These are phyloP conservation scores for Penicillium verhagenii DNA, from an alignment of 495 filamentous ascomycete species.

Conservation along the genomic window DNA sequence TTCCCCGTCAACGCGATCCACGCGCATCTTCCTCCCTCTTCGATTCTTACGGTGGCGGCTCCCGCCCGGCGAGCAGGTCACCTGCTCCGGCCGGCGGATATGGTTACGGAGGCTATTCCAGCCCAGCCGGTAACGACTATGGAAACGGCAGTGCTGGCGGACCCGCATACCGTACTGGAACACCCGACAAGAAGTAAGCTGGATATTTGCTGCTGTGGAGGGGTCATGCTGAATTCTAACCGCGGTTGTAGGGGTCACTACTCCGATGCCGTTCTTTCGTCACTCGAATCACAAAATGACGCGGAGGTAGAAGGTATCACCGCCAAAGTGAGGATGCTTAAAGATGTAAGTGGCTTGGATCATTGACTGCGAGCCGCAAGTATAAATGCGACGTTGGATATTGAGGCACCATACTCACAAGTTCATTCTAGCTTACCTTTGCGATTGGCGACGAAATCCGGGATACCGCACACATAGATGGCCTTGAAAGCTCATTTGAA, in stretches of 20 bases:
- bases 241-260: conserved; percentile 72
- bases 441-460: conserved; percentile 95
- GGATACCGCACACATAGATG: conserved; percentile 76
- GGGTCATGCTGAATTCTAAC: conserved; percentile 3
- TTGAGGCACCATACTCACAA: conserved; percentile 7
- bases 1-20: conserved; percentile 74
- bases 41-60: conserved; percentile 72
- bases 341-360: conserved; percentile 65
- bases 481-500: conserved; percentile 85
- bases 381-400: neutral
- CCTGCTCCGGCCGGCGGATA: conserved; percentile 51
- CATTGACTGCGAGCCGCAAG: neutral
- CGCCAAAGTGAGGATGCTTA: conserved; percentile 87
- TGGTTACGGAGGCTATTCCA: conserved; percentile 60
- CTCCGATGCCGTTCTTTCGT: conserved; percentile 85
- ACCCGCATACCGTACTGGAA: conserved; percentile 61
- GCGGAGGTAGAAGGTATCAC: conserved; percentile 83
- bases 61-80: conserved; percentile 49
- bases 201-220: neutral
- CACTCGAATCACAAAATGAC: conserved; percentile 95
- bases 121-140: conserved; percentile 41
- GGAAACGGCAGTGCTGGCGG: conserved; percentile 31
- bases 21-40: conserved; percentile 83
- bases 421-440: conserved; percentile 65
- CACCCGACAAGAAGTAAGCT: conserved; percentile 74